Conservation (phyloP, 306 rosid species). For the Acacia melanoxylon region DNA sequence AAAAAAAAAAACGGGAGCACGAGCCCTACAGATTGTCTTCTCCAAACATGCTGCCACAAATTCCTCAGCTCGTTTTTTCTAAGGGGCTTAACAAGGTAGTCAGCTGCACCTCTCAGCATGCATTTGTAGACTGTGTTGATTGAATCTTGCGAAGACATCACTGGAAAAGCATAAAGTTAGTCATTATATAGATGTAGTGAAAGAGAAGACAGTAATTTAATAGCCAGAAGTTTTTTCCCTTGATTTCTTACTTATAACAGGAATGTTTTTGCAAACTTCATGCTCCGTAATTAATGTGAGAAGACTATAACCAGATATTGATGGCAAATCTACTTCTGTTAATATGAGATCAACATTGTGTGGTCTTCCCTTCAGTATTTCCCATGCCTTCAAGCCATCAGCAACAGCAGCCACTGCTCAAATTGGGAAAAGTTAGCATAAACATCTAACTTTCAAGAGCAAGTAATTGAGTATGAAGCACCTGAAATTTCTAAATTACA, state of each 20-base stretch:
- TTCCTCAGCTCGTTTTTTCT: constrained; percentile 88
- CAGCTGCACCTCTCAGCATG: constrained; percentile 94
- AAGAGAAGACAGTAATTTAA: background rate
- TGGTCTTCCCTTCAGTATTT: constrained; percentile 78
- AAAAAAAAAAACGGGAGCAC: background rate
- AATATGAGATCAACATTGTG: constrained; percentile 73
- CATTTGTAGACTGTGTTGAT: constrained; percentile 83
- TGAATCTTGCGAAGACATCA: constrained; percentile 94
- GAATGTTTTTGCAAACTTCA: constrained; percentile 83
- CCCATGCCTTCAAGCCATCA: constrained; percentile 98
- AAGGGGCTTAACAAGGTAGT: constrained; percentile 92
- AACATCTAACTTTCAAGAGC: constrained; percentile 16
- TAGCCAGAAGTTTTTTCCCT: constrained; percentile 11
- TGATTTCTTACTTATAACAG: constrained; percentile 79
- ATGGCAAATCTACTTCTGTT: constrained; percentile 92
- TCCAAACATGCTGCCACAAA: constrained; percentile 99
- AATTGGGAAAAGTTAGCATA: constrained; percentile 24
- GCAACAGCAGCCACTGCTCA: constrained; percentile 88
- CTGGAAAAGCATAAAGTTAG: constrained; percentile 43
- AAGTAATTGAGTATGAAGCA: background rate
- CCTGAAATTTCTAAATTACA: background rate
- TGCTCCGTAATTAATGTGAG: constrained; percentile 90
- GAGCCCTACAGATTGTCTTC: constrained; percentile 77
- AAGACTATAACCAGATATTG: constrained; percentile 90
- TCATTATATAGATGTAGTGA: background rate